phyloP scores from a whole-genome alignment of 305 asterid species.

The Plantago rigida region DNA sequence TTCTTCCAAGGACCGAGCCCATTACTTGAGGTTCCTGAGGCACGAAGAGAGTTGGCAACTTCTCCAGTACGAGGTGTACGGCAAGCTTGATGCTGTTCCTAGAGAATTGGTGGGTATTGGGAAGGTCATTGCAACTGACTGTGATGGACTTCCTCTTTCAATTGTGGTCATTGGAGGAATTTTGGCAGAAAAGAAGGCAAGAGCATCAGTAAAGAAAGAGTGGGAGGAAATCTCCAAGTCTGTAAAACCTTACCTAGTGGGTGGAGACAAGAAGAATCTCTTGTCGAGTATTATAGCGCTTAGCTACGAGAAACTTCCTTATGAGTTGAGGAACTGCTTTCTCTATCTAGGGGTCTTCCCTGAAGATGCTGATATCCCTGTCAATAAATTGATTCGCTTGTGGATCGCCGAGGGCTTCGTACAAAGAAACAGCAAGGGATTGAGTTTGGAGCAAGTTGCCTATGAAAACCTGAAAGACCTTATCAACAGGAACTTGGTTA shows the following conservation, averaged over 20 bases:
- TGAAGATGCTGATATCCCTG: slow-evolving; percentile 8
- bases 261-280: background rate
- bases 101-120: background rate
- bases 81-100: background rate
- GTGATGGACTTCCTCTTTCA: slow-evolving; percentile 6
- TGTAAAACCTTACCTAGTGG: slow-evolving; percentile 3
- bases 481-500: slow-evolving; percentile 28
- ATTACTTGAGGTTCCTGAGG: background rate
- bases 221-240: background rate
- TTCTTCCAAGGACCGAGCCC: background rate
- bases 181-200: background rate
- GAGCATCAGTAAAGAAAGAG: background rate
- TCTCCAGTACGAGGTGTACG: slow-evolving; percentile 1
- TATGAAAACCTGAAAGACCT: slow-evolving; percentile 28
- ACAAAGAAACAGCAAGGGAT: background rate
- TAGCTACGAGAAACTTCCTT: slow-evolving; percentile 5
- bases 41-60: background rate
- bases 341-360: slow-evolving; percentile 5
- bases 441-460: slow-evolving; percentile 29
- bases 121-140: background rate
- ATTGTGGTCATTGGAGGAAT: slow-evolving; percentile 3
- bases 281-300: slow-evolving; percentile 1
- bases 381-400: background rate
- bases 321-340: slow-evolving; percentile 4
- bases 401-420: slow-evolving; percentile 26